Percentiles rank a stretch among this genome's conserved stretches.
Evolutionary conservation across 345 rosid genomes (phyloP).

Genomic region (Citrus medica): DNA sequence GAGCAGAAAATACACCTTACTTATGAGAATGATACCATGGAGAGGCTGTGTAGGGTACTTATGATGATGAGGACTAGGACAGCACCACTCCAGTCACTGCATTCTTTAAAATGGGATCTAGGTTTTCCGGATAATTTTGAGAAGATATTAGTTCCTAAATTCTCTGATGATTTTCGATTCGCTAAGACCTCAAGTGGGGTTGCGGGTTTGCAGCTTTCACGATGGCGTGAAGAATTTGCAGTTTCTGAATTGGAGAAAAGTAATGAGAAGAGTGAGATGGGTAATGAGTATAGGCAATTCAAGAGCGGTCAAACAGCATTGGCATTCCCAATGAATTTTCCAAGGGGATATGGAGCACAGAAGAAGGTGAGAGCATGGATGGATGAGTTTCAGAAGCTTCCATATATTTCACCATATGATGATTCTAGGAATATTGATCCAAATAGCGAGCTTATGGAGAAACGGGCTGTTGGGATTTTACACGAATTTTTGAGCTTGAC

Average conservation of each 20-base stretch:
- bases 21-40: constrained; percentile 64
- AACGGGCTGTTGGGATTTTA: constrained; percentile 85
- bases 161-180: constrained; percentile 60
- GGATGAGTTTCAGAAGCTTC: constrained; percentile 95
- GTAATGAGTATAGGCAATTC: constrained; percentile 64
- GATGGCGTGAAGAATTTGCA: constrained; percentile 65
- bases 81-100: constrained; percentile 58
- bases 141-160: constrained; percentile 54
- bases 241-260: constrained; percentile 66
- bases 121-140: constrained; percentile 82
- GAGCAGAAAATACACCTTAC: constrained; percentile 66
- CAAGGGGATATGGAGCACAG: constrained; percentile 91
- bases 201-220: constrained; percentile 51
- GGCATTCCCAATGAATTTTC: constrained; percentile 81
- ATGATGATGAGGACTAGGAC: constrained; percentile 87
- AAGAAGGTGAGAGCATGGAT: constrained; percentile 92
- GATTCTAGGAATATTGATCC: constrained; percentile 73
- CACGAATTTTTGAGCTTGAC: constrained; percentile 90
- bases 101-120: constrained; percentile 81
- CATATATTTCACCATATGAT: constrained; percentile 91
- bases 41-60: constrained; percentile 74
- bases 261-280: constrained; percentile 37
- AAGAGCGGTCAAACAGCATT: constrained; percentile 69
- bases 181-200: constrained; percentile 56
- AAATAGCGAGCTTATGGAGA: constrained; percentile 90